Evolutionary conservation across 2,329 filamentous ascomycete species (phyloP).

Genomic region (Scytalidium sp.): DNA sequence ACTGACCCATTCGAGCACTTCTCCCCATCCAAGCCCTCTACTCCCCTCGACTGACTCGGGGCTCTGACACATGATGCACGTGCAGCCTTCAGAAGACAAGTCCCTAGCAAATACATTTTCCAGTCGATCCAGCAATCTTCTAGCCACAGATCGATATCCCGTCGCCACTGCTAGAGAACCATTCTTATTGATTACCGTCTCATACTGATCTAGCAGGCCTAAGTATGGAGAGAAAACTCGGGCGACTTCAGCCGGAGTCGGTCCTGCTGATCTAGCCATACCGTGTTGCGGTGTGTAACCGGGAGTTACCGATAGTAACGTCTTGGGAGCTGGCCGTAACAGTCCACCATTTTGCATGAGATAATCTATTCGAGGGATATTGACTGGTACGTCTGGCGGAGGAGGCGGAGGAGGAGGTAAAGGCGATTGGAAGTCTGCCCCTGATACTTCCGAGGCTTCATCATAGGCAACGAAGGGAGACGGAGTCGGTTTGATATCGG

Average conservation of each 20-base stretch:
- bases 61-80: constrained; percentile 75
- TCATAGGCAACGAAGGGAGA: constrained; percentile 34
- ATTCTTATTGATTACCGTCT: constrained; percentile 73
- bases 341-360: constrained; percentile 86
- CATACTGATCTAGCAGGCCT: constrained; percentile 81
- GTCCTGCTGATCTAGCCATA: constrained; percentile 31
- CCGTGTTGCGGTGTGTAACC: constrained; percentile 44
- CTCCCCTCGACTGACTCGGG: constrained; percentile 50
- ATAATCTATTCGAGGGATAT: constrained; percentile 85
- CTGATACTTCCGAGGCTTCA: constrained; percentile 21
- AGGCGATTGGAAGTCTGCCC: constrained; percentile 21
- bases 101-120: constrained; percentile 94
- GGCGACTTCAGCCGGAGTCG: constrained; percentile 54
- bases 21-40: constrained; percentile 85
- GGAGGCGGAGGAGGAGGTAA: constrained; percentile 73
- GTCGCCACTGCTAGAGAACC: constrained; percentile 94
- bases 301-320: constrained; percentile 65
- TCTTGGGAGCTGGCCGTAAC: constrained; percentile 66
- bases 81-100: constrained; percentile 80
- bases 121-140: constrained; percentile 81
- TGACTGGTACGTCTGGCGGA: constrained; percentile 51
- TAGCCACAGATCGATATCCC: constrained; percentile 90
- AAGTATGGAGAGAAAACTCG: constrained; percentile 81
- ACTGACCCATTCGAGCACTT: constrained; percentile 89
- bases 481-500: constrained; percentile 25